Evolutionary conservation across 805 yeast species (phyloP), one percentile per base, ranked within the genome.

Genomic region (Millerago galiae): DNA sequence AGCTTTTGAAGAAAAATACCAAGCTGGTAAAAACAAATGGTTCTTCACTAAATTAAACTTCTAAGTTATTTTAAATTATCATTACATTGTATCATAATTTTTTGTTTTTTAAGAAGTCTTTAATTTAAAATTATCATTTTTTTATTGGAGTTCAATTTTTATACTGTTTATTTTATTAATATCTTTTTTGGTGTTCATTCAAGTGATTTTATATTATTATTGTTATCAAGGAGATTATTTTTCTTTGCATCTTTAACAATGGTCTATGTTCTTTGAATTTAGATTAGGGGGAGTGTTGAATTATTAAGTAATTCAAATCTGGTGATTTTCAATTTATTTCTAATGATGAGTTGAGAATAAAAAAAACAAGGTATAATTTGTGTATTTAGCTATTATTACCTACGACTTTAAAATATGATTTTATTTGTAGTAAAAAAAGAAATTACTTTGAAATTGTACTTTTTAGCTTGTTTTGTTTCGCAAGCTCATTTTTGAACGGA

Each of bases 11-110:
- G 96, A 93, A 79, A 88, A 89, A 82, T 95, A 91, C 82, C 95
- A 86, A 74, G 89, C 96, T 69, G 99, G 99, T 72, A 89, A 93
- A 85, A 91, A 91, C 90, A 90, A 89, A 79, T 93, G 99, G 99
- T 93, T 93, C 83, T 93, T 93, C 90, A 82, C 95, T 74, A 93
- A 93, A 79, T 83, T 87, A 71, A 81, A 83, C 77, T 87, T 87
- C 77, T 87, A 86, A 51, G 34, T 90, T 81, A 82, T 72, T 42
- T 55, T 54, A 14, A 18, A 47, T 27, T 27, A 35, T 35, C 25
- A 57, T 53, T 47, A 52, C 37, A 37, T 34, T 37, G 35, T 37
- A 25, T 34, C 38, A 33, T 37, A 34, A 29, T 25, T 37, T 28
- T 24, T 37, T 35, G 29, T 38, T 37, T 29, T 35, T 31, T 34